A percentile compares a stretch with the other conserved stretches of the same genome.
phyloP scores from a whole-genome alignment of 2,329 filamentous ascomycete genomes.

The Fusarium camptoceras region DNA sequence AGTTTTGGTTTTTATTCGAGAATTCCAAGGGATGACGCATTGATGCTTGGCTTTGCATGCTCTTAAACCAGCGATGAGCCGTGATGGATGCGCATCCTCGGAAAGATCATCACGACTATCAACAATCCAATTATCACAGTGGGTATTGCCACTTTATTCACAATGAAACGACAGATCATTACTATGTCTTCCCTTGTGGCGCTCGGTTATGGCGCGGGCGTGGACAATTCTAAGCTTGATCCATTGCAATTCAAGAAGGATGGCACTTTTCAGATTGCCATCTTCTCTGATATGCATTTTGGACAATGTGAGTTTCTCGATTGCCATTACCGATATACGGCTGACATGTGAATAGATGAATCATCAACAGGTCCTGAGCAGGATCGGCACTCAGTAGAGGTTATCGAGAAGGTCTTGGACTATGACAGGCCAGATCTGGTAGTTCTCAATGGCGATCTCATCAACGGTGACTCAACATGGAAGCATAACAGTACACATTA shows the following conservation, averaged over 20 bases:
- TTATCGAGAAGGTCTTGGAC: slow-evolving; percentile 70
- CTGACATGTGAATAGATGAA: slow-evolving; percentile 26
- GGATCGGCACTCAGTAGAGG: slow-evolving; percentile 66
- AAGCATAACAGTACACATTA: slow-evolving; percentile 66
- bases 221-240: slow-evolving; percentile 29
- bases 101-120: background rate
- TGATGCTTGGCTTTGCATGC: slow-evolving; percentile 1
- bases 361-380: slow-evolving; percentile 55
- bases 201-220: slow-evolving; percentile 9
- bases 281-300: slow-evolving; percentile 44
- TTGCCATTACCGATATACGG: background rate
- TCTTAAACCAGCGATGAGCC: slow-evolving; percentile 19
- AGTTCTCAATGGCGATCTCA: slow-evolving; percentile 77
- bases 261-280: slow-evolving; percentile 41
- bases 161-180: slow-evolving; percentile 4
- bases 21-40: slow-evolving; percentile 19
- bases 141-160: background rate
- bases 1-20: background rate
- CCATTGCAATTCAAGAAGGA: slow-evolving; percentile 34
- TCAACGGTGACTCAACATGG: slow-evolving; percentile 74
- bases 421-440: slow-evolving; percentile 69
- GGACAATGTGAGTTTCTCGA: slow-evolving; percentile 32
- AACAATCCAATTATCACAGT: background rate
- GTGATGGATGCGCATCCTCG: background rate
- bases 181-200: slow-evolving; percentile 4